A percentile compares a stretch with the other conserved stretches of the same genome.
Conservation (phyloP, 495 filamentous ascomycete species). For the Aspergillus leporis region DNA sequence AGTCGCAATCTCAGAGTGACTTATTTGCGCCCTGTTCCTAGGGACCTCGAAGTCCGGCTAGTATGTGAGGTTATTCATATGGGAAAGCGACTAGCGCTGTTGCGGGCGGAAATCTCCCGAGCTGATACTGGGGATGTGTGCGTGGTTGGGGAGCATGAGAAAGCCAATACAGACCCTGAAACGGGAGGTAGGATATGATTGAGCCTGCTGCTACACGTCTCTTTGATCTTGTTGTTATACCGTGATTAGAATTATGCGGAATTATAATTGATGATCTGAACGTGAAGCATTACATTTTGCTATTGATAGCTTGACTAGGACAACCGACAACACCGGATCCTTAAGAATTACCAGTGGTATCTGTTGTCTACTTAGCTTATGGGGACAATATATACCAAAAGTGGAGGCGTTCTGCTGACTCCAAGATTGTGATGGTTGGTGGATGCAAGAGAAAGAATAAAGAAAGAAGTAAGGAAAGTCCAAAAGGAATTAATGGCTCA, state of each 20-base stretch:
- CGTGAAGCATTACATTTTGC: neutral
- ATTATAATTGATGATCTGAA: neutral
- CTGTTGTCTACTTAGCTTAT: slow-evolving; percentile 1
- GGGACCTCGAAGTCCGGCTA: slow-evolving; percentile 51
- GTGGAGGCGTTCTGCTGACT: neutral
- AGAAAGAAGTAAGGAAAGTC: slow-evolving; percentile 27
- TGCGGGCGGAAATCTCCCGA: slow-evolving; percentile 42
- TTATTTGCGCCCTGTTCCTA: slow-evolving; percentile 62
- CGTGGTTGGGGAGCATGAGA: slow-evolving; percentile 68
- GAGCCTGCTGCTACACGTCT: too few species aligned
- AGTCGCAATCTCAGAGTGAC: slow-evolving; percentile 66
- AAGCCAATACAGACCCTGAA: slow-evolving; percentile 62
- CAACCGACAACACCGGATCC: neutral
- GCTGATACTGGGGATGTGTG: slow-evolving; percentile 53
- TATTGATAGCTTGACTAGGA: neutral
- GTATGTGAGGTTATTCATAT: slow-evolving; percentile 63
- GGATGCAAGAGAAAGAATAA: slow-evolving; percentile 20
- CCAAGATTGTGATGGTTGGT: slow-evolving; percentile 16
- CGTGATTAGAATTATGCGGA: neutral
- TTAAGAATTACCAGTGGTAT: neutral
- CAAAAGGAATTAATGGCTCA: slow-evolving; percentile 35
- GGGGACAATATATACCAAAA: neutral
- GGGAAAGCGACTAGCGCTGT: slow-evolving; percentile 55
- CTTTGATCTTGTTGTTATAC: neutral
- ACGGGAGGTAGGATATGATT: slow-evolving; percentile 28